Base-by-base conservation (phyloP, 225 moss, liverwort and hornwort genomes). In the Bryoerythrophyllum caledonicum region DNA sequence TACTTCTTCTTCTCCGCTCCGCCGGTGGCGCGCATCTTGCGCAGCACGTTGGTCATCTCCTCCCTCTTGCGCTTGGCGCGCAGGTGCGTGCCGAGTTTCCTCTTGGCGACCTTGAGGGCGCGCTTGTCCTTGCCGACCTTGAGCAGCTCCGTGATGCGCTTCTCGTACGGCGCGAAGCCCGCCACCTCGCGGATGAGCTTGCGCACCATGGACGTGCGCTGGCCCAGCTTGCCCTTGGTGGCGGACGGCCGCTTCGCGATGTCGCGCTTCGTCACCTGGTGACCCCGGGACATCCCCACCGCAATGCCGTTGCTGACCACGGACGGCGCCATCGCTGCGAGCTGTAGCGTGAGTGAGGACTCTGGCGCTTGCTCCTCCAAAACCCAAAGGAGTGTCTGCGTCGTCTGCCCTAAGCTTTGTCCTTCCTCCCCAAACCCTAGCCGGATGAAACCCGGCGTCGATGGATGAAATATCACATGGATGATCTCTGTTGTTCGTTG, bases 11-110 rank as follows among this genome's bases (percentile, higher is more conserved):
- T 88, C 70, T 85, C 85, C 4, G 67, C 62, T 51, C 78, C 80
- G 72, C 85, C 85, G 2, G 85, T 82, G 10, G 88, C 74, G 76
- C 91, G 87, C 73, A 80, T 80, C 82, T 89, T 91, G 46, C 91
- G 89, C 48, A 91, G 72, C 21, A 91, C 91, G 0, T 65, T 79
- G 19, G 87, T 83, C 91, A 91, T 91, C 85, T 91, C 91, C 79
- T 91, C 91, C 60, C 91, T 69, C 87, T 91, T 91, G 76, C 89
- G 85, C 85, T 89, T 91, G 35, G 91, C 91, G n/a, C 89, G 87
- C 82, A 91, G 69, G 59, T 91, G 91, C 12, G 91, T 91, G 64
- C 91, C 91, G 30, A 91, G 78, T 75, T 91, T 91, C 87, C 87
- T 86, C 85, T 91, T 91, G 2, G 91, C 91, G 2, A 91, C 89